phyloP scores from a whole-genome alignment of 345 rosid genomes.

The Lagerstroemia speciosa region DNA sequence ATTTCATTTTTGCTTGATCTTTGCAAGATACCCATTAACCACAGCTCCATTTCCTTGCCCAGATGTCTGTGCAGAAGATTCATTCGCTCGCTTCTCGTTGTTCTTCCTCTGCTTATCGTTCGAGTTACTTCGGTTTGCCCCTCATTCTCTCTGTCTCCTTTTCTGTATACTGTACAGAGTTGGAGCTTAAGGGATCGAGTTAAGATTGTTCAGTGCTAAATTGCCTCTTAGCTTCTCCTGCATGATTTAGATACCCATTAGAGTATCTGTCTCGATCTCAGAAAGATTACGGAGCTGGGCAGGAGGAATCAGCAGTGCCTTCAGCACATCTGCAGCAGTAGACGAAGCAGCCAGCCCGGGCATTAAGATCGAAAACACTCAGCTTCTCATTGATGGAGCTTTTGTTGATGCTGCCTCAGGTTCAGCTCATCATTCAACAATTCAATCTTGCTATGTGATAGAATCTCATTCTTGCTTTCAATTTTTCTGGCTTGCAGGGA shows the following conservation, averaged over 20 bases:
- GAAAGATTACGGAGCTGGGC: constrained; percentile 26
- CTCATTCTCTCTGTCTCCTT: not conserved
- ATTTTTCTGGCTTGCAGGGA: constrained; percentile 17
- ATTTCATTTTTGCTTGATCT: not conserved
- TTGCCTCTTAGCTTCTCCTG: not conserved
- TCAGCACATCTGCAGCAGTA: constrained; percentile 36
- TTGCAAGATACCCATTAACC: not conserved
- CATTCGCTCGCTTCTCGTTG: not conserved
- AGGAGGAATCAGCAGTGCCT: constrained; percentile 31
- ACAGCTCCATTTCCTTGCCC: not conserved
- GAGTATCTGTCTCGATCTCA: constrained; percentile 10
- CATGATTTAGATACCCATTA: not conserved
- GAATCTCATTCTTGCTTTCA: not conserved
- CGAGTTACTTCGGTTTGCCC: not conserved
- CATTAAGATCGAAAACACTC: constrained; percentile 41
- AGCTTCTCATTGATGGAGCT: constrained; percentile 69
- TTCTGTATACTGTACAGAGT: not conserved
- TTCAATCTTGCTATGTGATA: not conserved
- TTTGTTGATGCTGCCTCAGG: constrained; percentile 91
- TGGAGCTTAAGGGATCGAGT: not conserved
- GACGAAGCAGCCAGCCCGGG: constrained; percentile 61
- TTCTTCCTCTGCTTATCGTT: not conserved
- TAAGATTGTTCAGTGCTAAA: not conserved
- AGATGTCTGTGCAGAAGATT: not conserved
- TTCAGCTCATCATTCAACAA: constrained; percentile 12